Evolutionary conservation across 2,329 filamentous ascomycete genomes (phyloP).

Genomic region (Trichoderma sp.): DNA sequence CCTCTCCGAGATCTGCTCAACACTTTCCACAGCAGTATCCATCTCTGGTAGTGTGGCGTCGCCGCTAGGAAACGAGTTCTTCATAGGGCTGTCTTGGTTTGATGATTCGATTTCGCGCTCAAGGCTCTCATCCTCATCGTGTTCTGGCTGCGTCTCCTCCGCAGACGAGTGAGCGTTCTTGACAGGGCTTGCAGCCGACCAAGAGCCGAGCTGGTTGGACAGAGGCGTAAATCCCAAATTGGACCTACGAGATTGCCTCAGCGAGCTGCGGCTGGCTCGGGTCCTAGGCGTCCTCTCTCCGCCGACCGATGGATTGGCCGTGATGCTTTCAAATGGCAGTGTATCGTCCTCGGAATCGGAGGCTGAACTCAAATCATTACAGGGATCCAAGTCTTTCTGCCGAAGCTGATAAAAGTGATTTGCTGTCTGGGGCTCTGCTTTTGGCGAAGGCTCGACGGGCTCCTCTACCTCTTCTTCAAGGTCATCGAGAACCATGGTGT

Average conservation of each 20-base stretch:
- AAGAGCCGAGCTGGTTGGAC: constrained; percentile 60
- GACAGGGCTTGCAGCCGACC: constrained; percentile 59
- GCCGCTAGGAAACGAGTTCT: constrained; percentile 61
- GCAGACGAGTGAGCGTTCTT: constrained; percentile 25
- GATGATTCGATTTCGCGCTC: constrained; percentile 20
- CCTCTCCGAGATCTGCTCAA: constrained; percentile 46
- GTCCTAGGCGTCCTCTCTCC: constrained; percentile 29
- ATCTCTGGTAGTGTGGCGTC: constrained; percentile 34
- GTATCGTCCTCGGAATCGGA: constrained; percentile 59
- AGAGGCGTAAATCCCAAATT: constrained; percentile 63
- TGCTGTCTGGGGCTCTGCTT: constrained; percentile 10
- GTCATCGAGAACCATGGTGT: constrained; percentile 31
- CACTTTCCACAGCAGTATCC: constrained; percentile 24
- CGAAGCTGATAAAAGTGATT: constrained; percentile 43
- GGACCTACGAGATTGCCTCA: constrained; percentile 32
- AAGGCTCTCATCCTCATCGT: not conserved
- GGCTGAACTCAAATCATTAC: constrained; percentile 47
- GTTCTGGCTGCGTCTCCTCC: not conserved
- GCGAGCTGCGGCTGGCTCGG: constrained; percentile 15
- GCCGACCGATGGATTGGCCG: constrained; percentile 46
- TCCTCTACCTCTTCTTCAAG: constrained; percentile 23
- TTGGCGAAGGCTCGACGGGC: constrained; percentile 15
- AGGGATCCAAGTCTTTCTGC: constrained; percentile 49
- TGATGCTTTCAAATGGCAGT: constrained; percentile 35
- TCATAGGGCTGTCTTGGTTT: constrained; percentile 41